Conservation (phyloP, 495 filamentous ascomycete species). For the Podospora appendiculata region DNA sequence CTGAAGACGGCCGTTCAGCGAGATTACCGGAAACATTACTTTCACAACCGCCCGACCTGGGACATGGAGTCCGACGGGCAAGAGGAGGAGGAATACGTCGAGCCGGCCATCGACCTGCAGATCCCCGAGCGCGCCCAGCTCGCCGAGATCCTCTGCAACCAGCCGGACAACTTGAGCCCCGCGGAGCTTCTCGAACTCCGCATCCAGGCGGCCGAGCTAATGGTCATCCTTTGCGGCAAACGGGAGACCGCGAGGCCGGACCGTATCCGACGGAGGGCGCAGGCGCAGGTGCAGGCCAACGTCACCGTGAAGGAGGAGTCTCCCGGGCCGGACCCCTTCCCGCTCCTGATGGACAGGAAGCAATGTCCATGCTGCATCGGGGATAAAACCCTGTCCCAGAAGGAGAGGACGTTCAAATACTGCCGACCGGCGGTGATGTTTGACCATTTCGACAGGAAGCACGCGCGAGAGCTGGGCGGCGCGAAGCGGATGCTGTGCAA, state of each 20-base stretch:
- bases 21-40: slow-evolving; percentile 16
- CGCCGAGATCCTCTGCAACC: too few relatives aligned
- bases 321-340: slow-evolving; percentile 1
- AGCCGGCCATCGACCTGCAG: too few relatives aligned
- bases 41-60: too few relatives aligned
- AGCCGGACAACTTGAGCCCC: too few relatives aligned
- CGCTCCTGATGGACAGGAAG: not conserved
- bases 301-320: too few relatives aligned
- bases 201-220: too few relatives aligned
- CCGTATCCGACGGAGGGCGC: not conserved
- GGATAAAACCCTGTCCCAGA: not conserved
- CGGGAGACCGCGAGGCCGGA: slow-evolving; percentile 16
- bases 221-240: slow-evolving; percentile 15
- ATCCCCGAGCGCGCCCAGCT: too few relatives aligned
- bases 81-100: too few relatives aligned
- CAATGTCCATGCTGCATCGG: slow-evolving; percentile 4
- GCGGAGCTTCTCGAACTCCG: too few relatives aligned
- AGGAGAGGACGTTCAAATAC: slow-evolving; percentile 2
- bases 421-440: slow-evolving; percentile 1
- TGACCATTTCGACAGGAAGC: not conserved
- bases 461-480: not conserved
- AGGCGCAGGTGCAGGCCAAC: not conserved
- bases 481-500: slow-evolving; percentile 1
- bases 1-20: not conserved
- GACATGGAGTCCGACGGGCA: too few relatives aligned